Evolutionary conservation across 441 rosid species (phyloP), one percentile per base, ranked within the genome.

Genomic region (Hura crepitans): DNA sequence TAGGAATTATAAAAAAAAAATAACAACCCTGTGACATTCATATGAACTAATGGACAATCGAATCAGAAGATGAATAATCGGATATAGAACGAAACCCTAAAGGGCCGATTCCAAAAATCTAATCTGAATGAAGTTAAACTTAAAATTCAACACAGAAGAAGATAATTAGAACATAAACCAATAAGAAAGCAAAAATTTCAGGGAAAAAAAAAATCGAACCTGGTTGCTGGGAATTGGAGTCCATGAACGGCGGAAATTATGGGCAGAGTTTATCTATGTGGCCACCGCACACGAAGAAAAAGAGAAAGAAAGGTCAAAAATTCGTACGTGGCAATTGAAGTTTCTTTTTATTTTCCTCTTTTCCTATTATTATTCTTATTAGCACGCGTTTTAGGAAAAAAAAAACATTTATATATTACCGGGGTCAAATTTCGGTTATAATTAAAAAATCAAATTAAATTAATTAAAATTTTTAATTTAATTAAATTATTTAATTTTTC

Each of bases 211-310:
- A 3, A 25, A 47, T 42, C 73, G 20, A 76, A 85, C 93, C 89
- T 74, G 80, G 63, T 66, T 73, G 83, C 23, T 77, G 85, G 46
- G 85, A 73, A 50, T 72, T 77, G 65, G 84, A 71, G 55, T 73
- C 87, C 90, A 88, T 88, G 60, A 46, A 51, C 70, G 74, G 74
- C 20, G 46, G 13, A 66, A 25, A 75, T 28, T 71, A 37, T 65
- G 80, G 71, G 68, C 71, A 18, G 43, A 2, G 60, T 62, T 46
- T 72, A 62, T 70, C 77, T 72, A 70, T 74, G 63, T 11, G 70
- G 53, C 69, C 23, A 20, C 68, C 78, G 61, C 70, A 64, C 13
- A 25, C 14, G 18, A 28, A 2, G 17, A 18, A 65, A 75, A 13
- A 65, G 30, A 75, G 68, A 78, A 70, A 78, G 72, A 72, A 35